Base-by-base conservation (phyloP, 495 filamentous ascomycete species). In the Lasiosphaeriaceae sp. region DNA sequence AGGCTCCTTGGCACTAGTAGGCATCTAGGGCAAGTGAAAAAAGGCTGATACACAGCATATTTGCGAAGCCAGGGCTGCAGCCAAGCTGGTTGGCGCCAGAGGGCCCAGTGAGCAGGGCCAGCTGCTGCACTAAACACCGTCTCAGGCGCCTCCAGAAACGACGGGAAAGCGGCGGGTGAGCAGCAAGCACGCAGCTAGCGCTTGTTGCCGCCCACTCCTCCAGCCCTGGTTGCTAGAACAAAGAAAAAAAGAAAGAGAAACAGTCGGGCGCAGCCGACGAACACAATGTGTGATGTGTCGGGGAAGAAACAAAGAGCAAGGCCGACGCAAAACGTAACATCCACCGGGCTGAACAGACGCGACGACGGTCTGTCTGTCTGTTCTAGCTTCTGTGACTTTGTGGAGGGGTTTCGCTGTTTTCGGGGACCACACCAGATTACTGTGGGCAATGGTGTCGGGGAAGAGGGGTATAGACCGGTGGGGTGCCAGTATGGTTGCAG, bases 401-500 rank as follows among this genome's bases (percentile, higher is more conserved):
- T 54, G 49, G 35, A 21, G 22, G 34, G n/a, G 43, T 26, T 48
- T 54, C 39, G 47, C 49, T 61, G 53, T 43, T 39, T 47, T 7
- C 22, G 5, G 53, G 7, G 35, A 20, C 45, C 23, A 49, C 48
- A 49, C 26, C 35, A 22, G 44, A 49, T 43, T 59, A 49, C 54
- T n/a, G 57, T 58, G 46, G 44, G 48, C 55, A 44, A 52, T n/a
- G n/a, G 52, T 44, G 52, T 44, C 45, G 51, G 43, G 54, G 39
- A 52, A 23, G 22, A 45, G 58, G 58, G 47, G 47, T 54, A 53
- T 45, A 45, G 14, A 16, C 8, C 5, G 39, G n/a, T 16, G 39
- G 14, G 14, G 39, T 43, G 65, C 60, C 4, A 31, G 57, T 62
- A 60, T 57, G 59, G 57, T 54, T 69, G 39, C 54, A 62, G 59